Evolutionary conservation across 208 protist species (phyloP).

Genomic region (Wallacemonas collosoma): DNA sequence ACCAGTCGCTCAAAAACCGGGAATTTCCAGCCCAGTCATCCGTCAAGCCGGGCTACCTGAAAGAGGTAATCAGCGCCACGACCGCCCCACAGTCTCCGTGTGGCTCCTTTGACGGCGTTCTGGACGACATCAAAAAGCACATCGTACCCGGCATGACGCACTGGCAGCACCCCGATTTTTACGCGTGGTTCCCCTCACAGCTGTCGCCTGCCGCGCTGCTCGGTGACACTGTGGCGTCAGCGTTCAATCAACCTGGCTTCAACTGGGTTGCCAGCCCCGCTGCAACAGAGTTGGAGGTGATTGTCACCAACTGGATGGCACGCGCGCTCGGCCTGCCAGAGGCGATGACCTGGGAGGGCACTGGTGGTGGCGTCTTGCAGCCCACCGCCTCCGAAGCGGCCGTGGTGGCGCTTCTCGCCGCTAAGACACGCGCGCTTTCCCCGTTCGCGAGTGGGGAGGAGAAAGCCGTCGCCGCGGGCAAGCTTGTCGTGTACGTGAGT

Average conservation of each 20-base stretch:
- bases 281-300: slow-evolving; percentile 63
- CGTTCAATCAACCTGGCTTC: slow-evolving; percentile 58
- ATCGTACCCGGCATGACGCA: slow-evolving; percentile 73
- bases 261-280: slow-evolving; percentile 64
- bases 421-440: slow-evolving; percentile 38
- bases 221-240: slow-evolving; percentile 53
- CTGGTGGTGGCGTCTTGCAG: slow-evolving; percentile 60
- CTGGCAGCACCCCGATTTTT: slow-evolving; percentile 74
- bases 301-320: slow-evolving; percentile 68
- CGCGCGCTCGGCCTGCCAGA: slow-evolving; percentile 39
- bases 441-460: slow-evolving; percentile 24
- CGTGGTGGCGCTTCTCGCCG: slow-evolving; percentile 49
- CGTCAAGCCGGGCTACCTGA: slow-evolving; percentile 56
- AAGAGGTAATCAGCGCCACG: slow-evolving; percentile 29
- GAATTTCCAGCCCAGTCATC: slow-evolving; percentile 31
- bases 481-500: slow-evolving; percentile 51
- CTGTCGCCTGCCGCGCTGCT: slow-evolving; percentile 51
- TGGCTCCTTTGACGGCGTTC: slow-evolving; percentile 32
- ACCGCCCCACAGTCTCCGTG: slow-evolving; percentile 27
- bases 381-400: slow-evolving; percentile 46
- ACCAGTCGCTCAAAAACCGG: slow-evolving; percentile 33
- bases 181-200: slow-evolving; percentile 59
- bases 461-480: slow-evolving; percentile 23
- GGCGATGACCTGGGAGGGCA: slow-evolving; percentile 48
- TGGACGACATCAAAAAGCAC: slow-evolving; percentile 43